These are phyloP conservation scores for Brettanomyces bruxellensis DNA, from an alignment of 805 yeast genomes.

Conservation along the genomic window DNA sequence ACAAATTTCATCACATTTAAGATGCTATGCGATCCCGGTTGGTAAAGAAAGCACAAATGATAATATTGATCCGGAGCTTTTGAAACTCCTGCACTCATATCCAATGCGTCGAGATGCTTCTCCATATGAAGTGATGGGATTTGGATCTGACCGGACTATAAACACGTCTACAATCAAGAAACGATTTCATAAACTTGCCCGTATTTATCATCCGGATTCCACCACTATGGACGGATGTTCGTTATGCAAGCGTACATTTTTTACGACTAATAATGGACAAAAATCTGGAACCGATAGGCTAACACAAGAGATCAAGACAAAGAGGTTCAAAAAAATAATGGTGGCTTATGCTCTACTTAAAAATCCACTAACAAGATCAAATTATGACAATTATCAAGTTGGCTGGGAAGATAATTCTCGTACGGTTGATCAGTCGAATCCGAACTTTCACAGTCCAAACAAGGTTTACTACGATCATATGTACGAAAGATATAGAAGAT, in stretches of 20 bases:
- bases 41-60: neutral
- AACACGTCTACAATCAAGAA: conserved; percentile 33
- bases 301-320: conserved; percentile 18
- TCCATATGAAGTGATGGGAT: conserved; percentile 62
- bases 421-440: conserved; percentile 9
- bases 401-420: conserved; percentile 34
- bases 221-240: conserved; percentile 14
- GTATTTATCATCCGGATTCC: conserved; percentile 75
- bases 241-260: conserved; percentile 7
- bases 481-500: neutral
- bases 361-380: conserved; percentile 31
- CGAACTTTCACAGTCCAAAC: conserved; percentile 14
- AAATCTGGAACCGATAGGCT: conserved; percentile 5
- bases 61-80: conserved; percentile 6
- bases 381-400: conserved; percentile 36
- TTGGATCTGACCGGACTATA: conserved; percentile 24
- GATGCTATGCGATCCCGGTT: neutral
- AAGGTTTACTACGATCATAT: conserved; percentile 7
- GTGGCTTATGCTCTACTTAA: conserved; percentile 52
- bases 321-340: conserved; percentile 46
- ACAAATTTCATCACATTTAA: neutral
- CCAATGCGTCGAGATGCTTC: conserved; percentile 48
- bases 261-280: conserved; percentile 3
- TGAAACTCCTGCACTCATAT: conserved; percentile 19
- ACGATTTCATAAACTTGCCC: conserved; percentile 54